Evolutionary conservation across 192 early-diverging fungal species (phyloP), one percentile per base, ranked within the genome.

Genomic region (Coemansia sp.): DNA sequence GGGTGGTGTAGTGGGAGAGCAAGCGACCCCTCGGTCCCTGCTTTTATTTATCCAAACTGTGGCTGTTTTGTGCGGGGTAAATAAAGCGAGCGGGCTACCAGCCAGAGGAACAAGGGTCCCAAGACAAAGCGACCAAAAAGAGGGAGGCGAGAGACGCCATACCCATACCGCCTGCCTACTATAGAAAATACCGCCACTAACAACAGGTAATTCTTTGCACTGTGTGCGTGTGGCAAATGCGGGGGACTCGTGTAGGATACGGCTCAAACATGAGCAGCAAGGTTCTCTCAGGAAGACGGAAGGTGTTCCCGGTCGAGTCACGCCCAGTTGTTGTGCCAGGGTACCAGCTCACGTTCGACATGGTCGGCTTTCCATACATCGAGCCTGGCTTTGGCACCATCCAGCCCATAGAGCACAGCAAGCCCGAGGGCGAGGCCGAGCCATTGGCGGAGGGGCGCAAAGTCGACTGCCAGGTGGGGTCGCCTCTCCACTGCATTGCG

Each of bases 341-440:
- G 5, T 76, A 68, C 30, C 60, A 68, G 53, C 46, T 76, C 19
- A 76, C 72, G 9, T 76, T 68, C 38, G 72, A 76, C 34, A 67
- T 67, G 64, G 56, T 52, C 6, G 72, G 72, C 0, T 18, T 75
- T 3, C 72, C 72, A 13, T 75, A 75, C 37, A 55, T 57, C 47
- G 72, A 75, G 58, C 72, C 72, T n/a, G 64, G 64, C 4, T 75
- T 75, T 46, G 72, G 64, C 19, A 41, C 57, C 9, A 67, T 75
- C 49, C n/a, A 44, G 29, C 57, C 47, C 2, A 52, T 67, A 4
- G 28, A 43, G 10, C 20, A 34, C 27, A 42, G 51, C 25, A 26
- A 53, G 7, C 3, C 4, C 9, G 15, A 52, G 8, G 15, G 15
- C 9, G 15, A 15, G 10, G 24, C 15, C 9, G 47, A 50, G 28